Percentiles rank a stretch among this genome's conserved stretches.
Evolutionary conservation across 352 stramenopile species (phyloP).

Genomic region (Globisporangium emineosum): DNA sequence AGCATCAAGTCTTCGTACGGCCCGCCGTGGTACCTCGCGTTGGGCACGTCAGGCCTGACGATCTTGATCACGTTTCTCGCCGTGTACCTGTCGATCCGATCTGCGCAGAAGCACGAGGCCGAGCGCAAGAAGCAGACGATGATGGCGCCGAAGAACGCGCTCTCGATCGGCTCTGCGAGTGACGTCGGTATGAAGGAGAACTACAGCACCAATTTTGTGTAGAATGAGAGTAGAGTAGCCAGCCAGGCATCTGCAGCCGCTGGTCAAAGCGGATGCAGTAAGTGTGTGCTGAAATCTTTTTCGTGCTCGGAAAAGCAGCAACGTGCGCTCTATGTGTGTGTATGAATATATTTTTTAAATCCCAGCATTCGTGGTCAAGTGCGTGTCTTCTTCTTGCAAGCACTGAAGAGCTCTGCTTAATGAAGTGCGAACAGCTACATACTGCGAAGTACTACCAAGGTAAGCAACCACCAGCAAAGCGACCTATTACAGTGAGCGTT

Average conservation of each 20-base stretch:
- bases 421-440: no score
- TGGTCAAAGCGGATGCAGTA: background rate
- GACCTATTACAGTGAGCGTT: no score
- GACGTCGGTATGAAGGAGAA: constrained; percentile 28
- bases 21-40: constrained; percentile 11
- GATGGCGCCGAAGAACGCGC: constrained; percentile 20
- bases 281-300: background rate
- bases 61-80: constrained; percentile 11
- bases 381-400: background rate
- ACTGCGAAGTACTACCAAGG: no score
- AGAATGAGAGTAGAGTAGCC: background rate
- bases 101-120: constrained; percentile 1
- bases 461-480: no score
- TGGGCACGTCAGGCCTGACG: constrained; percentile 5
- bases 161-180: constrained; percentile 19
- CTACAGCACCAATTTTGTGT: constrained; percentile 44
- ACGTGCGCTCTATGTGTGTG: background rate
- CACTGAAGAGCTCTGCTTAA: no score
- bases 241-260: background rate
- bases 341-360: background rate
- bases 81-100: constrained; percentile 11
- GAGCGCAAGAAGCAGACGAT: constrained; percentile 18
- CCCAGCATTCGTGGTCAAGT: background rate
- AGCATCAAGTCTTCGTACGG: constrained; percentile 19
- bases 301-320: background rate